Evolutionary conservation across 2,329 filamentous ascomycete species (phyloP), one percentile per base, ranked within the genome.

Genomic region (Penicillium glabrum): DNA sequence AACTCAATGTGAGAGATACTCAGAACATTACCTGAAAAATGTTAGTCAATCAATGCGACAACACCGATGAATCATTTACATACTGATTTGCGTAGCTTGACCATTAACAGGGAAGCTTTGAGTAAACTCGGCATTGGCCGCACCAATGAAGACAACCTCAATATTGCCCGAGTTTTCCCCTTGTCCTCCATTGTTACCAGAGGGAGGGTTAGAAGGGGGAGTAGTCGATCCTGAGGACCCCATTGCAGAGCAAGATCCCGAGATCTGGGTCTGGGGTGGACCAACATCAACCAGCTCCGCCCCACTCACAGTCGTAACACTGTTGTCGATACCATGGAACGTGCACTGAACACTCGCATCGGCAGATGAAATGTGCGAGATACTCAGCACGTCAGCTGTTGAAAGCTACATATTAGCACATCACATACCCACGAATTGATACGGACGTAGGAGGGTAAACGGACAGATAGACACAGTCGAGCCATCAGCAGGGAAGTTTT

Each of bases 251-350:
- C 64, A 66, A 14, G 61, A 51, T 14, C 62, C 64, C 33, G 57
- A 52, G 37, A 53, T 41, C 52, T 67, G 65, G 16, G 61, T 64
- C 57, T 67, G 64, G 5, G 64, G 64, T 13, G 63, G 63, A 0
- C 63, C 64, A 29, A 67, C 64, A 27, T 65, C 61, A 2, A 66
- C 58, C 8, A 41, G 53, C 13, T 46, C 41, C 2, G 27, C 47
- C 19, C 59, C 57, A 23, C 19, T 53, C 29, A 66, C 58, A 16
- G 53, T 58, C 3, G 64, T 67, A 7, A 58, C 54, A 24, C 56
- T 50, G 45, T 54, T 31, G n/a, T 67, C 64, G 41, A 66, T 55
- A 16, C 64, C 64, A 10, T 60, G 14, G 56, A 66, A 67, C 24
- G 61, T 64, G 35, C 64, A 67, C 16, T 46, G 37, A 7, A 57